These are phyloP conservation scores for Bathelium albidoporum DNA, from an alignment of 495 filamentous ascomycete genomes.

Conservation along the genomic window DNA sequence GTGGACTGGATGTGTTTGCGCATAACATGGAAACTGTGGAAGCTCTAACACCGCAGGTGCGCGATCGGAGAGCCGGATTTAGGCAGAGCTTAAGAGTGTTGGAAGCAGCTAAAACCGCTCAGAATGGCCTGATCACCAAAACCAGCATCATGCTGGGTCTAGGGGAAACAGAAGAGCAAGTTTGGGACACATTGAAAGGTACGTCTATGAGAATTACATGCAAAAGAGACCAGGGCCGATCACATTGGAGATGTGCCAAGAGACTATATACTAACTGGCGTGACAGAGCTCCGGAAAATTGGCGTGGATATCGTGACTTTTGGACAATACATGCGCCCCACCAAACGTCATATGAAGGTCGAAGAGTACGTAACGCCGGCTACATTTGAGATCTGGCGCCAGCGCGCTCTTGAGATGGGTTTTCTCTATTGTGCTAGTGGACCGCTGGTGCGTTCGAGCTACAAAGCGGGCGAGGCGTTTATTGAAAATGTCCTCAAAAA, in stretches of 20 bases:
- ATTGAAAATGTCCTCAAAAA: slow-evolving; percentile 97
- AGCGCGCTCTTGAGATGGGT: slow-evolving; percentile 85
- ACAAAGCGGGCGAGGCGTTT: slow-evolving; percentile 96
- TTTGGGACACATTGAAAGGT: slow-evolving; percentile 68
- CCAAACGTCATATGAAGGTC: slow-evolving; percentile 93
- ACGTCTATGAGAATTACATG: slow-evolving; percentile 11
- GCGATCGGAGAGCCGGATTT: slow-evolving; percentile 85
- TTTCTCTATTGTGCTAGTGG: slow-evolving; percentile 95
- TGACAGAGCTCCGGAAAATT: slow-evolving; percentile 59
- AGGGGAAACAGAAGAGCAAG: slow-evolving; percentile 83
- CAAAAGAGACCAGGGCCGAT: not conserved
- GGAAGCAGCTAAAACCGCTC: slow-evolving; percentile 66
- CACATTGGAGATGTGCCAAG: not conserved
- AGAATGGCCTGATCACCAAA: slow-evolving; percentile 78
- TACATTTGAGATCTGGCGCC: slow-evolving; percentile 80
- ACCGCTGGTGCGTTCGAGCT: slow-evolving; percentile 82
- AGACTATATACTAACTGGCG: not conserved
- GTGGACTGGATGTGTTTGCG: slow-evolving; percentile 90
- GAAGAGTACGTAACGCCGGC: slow-evolving; percentile 87
- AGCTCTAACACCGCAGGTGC: slow-evolving; percentile 74
- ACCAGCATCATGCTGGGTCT: slow-evolving; percentile 94
- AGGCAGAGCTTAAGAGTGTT: slow-evolving; percentile 74
- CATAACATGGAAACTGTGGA: slow-evolving; percentile 97
- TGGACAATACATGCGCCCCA: slow-evolving; percentile 98
- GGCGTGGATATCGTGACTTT: slow-evolving; percentile 94